These are phyloP conservation scores for Phlebopus sp. DNA, from an alignment of 1,284 basidiomycete species.

Conservation along the genomic window DNA sequence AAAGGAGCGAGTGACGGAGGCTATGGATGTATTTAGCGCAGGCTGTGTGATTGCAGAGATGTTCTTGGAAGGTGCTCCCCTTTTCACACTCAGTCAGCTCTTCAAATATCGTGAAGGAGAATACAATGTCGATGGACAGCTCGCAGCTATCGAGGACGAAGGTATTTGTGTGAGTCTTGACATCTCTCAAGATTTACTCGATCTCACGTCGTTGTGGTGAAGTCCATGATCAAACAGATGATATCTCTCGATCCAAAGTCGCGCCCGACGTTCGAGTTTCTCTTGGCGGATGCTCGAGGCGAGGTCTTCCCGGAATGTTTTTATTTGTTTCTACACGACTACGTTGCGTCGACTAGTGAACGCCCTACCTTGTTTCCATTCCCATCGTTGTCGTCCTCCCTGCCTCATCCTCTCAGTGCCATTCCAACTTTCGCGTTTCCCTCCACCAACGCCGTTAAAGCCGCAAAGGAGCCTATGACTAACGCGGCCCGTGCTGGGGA, in stretches of 20 bases:
- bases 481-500: conserved; percentile 34
- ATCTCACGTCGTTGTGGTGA: conserved; percentile 21
- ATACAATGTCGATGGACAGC: conserved; percentile 70
- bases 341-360: conserved; percentile 79
- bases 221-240: conserved; percentile 90
- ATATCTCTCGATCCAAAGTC: conserved; percentile 74
- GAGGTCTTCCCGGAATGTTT: conserved; percentile 89
- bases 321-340: conserved; percentile 92
- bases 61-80: conserved; percentile 90
- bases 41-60: conserved; percentile 97
- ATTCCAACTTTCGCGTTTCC: conserved; percentile 29
- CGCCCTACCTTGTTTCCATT: conserved; percentile 48
- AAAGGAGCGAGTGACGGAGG: conserved; percentile 83
- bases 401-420: conserved; percentile 10
- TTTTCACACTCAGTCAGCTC: conserved; percentile 93
- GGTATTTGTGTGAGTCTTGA: conserved; percentile 63
- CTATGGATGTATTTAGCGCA: conserved; percentile 97
- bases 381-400: conserved; percentile 36
- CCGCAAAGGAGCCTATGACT: conserved; percentile 24
- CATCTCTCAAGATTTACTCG: neutral
- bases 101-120: conserved; percentile 94
- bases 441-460: conserved; percentile 17
- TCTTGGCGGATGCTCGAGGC: conserved; percentile 78
- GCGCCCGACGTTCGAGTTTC: conserved; percentile 80
- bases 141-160: conserved; percentile 78